Base-by-base conservation (phyloP, 345 rosid genomes). In the Ceriops decandra region DNA sequence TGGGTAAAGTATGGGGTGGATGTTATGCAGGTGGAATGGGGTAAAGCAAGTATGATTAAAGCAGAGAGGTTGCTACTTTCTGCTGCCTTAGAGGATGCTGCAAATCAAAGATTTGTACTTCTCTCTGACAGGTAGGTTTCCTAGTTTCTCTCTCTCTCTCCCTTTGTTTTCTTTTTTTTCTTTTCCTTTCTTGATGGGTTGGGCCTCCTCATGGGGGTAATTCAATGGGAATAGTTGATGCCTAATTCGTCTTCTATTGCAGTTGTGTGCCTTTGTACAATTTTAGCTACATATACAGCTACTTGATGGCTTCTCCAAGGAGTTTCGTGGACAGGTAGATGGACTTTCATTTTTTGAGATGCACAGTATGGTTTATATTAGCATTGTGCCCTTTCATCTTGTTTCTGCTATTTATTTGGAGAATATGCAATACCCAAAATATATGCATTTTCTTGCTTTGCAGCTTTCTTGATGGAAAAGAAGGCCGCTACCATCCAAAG, bases 311-410 rank as follows among this genome's bases (percentile, higher is more conserved):
- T 66, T 95, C 97, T 63, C 78, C 88, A 0, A 84, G 78, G 82
- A 95, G 99, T 79, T 95, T 91, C 52, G 88, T 95, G 67, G 96
- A 95, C 88, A 95, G 99, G 97, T 88, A 85, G 20, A 31, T 58
- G 33, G 63, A 4, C 30, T 24, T 56, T 78, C 61, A 75, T 71
- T 77, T 77, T 72, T 79, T 77, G 76, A 61, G 86, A 72, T 78
- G 81, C 77, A 75, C 30, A 58, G 75, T 71, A 66, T 52, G 68
- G 51, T 82, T 65, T 26, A 0, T 22, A 51, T 62, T 9, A 42
- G 33, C 49, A 26, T 28, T 61, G 64, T 49, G 68, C 60, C 36
- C 42, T 74, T 74, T 68, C 15, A 68, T 56, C 63, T 38, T 38
- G 47, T 59, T n/a, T 27, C 70, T 59, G 63, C 47, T 8, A 35